phyloP scores from a whole-genome alignment of 495 filamentous ascomycete genomes.

The Aspergillus cavernicola region DNA sequence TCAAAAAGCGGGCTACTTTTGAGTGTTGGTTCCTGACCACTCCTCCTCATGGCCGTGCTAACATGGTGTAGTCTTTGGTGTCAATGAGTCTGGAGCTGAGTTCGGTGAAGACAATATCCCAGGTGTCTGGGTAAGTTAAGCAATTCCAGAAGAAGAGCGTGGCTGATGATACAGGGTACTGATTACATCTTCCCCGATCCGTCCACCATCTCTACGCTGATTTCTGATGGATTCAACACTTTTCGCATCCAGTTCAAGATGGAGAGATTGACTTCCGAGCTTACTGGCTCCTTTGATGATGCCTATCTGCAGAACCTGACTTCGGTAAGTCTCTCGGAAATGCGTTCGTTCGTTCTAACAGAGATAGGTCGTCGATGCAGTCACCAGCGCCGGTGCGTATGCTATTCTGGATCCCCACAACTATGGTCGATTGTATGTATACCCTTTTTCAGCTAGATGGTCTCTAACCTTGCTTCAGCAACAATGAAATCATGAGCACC shows the following conservation, averaged over 20 bases:
- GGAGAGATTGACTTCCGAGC: conserved; percentile 59
- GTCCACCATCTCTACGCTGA: conserved; percentile 53
- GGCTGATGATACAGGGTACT: conserved; percentile 31
- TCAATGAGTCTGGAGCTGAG: conserved; percentile 50
- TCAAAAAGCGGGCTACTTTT: conserved; percentile 10
- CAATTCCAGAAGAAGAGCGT: not conserved
- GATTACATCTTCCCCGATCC: conserved; percentile 60
- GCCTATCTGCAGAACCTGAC: conserved; percentile 43
- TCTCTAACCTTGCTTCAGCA: conserved; percentile 34
- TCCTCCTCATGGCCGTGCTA: conserved; percentile 15
- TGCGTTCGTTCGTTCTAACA: not conserved
- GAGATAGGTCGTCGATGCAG: conserved; percentile 51
- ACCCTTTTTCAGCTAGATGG: not conserved
- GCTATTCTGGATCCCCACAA: conserved; percentile 71
- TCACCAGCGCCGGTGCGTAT: conserved; percentile 61
- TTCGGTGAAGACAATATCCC: conserved; percentile 43
- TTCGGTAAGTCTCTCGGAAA: conserved; percentile 32
- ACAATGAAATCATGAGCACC: conserved; percentile 61
- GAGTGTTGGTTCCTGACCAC: conserved; percentile 8
- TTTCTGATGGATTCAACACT: conserved; percentile 61
- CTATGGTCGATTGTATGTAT: conserved; percentile 51
- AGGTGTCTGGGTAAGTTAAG: conserved; percentile 34
- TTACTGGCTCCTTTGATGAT: conserved; percentile 35
- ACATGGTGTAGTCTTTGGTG: conserved; percentile 28
- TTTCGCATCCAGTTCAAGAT: conserved; percentile 69